Evolutionary conservation across 106 monocot species (phyloP), one percentile per base, ranked within the genome.

Genomic region (Narthecium ossifragum): DNA sequence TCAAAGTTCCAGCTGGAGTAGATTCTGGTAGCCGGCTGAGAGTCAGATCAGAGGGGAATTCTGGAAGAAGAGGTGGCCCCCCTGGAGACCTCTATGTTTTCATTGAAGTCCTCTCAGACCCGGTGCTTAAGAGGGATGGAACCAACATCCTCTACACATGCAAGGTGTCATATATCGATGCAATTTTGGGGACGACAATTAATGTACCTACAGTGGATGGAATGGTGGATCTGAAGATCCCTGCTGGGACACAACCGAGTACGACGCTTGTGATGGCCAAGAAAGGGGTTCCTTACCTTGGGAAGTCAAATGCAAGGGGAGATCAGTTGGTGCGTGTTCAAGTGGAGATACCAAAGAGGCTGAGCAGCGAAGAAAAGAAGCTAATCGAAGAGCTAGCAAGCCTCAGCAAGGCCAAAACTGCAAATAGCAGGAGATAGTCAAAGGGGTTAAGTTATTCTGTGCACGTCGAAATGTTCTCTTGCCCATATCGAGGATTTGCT

Each of bases 1-100:
- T 94, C 30, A 94, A 94, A 56, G 89, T 94, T 46, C 93, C 93
- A 11, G 83, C 93, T 1, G 93, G 93, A 24, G 89, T 94, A 0
- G 89, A 94, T 50, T 89, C 88, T 6, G 89, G 89, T 18, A 94
- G 93, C 53, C 66, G 89, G n/a, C 55, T 94, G 53, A 77, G 89
- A 66, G 93, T 94, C 25, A 63, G 93, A 13, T 89, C 89, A 12
- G 89, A 94, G 60, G 93, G 93, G 5, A 94, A 80, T 73, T 83
- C 93, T 17, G 93, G 93, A 24, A 70, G 89, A 68, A 74, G 85
- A 67, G 93, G 93, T 15, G 93, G 89, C 14, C 73, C 73, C 0
- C 89, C 93, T 1, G 93, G 93, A 24, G 93, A 94, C 50, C 83
- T 94, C 11, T 94, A 94, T 40, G 93, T 94, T 8, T 94, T 89